Evolutionary conservation across 495 filamentous ascomycete species (phyloP), one percentile per base, ranked within the genome.

Genomic region (Aspergillus panamensis): DNA sequence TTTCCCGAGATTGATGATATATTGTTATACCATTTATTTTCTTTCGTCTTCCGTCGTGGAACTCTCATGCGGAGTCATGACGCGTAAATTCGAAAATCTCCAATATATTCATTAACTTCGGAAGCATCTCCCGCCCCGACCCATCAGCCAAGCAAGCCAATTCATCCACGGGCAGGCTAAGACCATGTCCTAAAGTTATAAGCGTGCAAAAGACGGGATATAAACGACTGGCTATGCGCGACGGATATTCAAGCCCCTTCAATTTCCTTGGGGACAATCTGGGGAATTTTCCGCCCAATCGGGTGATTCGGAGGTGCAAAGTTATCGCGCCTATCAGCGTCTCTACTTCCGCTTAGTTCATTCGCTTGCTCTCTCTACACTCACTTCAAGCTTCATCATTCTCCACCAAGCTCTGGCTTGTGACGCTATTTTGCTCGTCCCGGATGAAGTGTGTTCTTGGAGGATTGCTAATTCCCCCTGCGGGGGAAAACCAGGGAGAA

Each of bases 261-360:
- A 48, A 58, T 58, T 48, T 20, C 39, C 20, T 17, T 17, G 10
- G 5, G 16, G 16, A 39, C 50, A 47, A 16, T 42, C 50, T 61
- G 48, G 65, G 57, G 54, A 56, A 60, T 67, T 75, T 66, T 68
- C 71, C 71, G 65, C 59, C 68, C 68, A 73, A 70, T 70, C 73
- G 66, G 71, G 55, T 57, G 60, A 67, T 57, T 65, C 19, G 37
- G 14, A 9, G 7, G 20, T 13, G 7, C 19, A 25, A 48, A 60
- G 45, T 66, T 65, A 61, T 69, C 64, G 69, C 73, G 70, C 73
- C 71, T 73, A 75, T 72, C 68, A 64, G 58, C 62, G 31, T 37
- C 43, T 10, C 37, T 19, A 13, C 7, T 40, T 9, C 53, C 7
- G n/a, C 17, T 45, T 45, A 45, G 42, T 20, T 45, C 42, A 6